Conservation (phyloP, 768 basidiomycete species). For the Trametes cubensis region DNA sequence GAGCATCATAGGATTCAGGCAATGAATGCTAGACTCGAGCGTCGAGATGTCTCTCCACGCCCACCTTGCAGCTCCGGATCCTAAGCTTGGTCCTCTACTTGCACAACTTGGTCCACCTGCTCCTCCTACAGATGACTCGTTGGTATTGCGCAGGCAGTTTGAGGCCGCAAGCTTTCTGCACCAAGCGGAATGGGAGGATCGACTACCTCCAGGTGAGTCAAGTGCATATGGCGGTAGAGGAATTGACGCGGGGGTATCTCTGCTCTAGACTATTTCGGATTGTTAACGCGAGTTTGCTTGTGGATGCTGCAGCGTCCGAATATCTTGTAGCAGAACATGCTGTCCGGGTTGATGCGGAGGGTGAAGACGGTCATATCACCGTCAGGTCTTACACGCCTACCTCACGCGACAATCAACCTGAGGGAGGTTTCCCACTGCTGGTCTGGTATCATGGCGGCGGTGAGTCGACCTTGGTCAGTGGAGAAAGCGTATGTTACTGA, state of each 20-base stretch:
- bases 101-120: constrained; percentile 1
- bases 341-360: background rate
- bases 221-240: too few species aligned
- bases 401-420: background rate
- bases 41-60: constrained; percentile 1
- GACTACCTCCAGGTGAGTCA: constrained; percentile 5
- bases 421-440: background rate
- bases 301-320: background rate
- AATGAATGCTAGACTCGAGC: background rate
- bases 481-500: background rate
- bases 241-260: too few species aligned
- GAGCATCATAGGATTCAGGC: too few species aligned
- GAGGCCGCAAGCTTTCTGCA: constrained; percentile 1
- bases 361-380: background rate
- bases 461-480: background rate
- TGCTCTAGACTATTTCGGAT: background rate
- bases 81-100: constrained; percentile 4
- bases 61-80: background rate
- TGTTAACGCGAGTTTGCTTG: background rate
- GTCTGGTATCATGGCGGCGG: constrained; percentile 18
- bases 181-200: constrained; percentile 9
- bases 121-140: background rate
- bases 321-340: background rate
- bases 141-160: constrained; percentile 4
- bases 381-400: constrained; percentile 3